Evolutionary conservation across 2,329 filamentous ascomycete genomes (phyloP).

Genomic region (Calonectria pteridis): DNA sequence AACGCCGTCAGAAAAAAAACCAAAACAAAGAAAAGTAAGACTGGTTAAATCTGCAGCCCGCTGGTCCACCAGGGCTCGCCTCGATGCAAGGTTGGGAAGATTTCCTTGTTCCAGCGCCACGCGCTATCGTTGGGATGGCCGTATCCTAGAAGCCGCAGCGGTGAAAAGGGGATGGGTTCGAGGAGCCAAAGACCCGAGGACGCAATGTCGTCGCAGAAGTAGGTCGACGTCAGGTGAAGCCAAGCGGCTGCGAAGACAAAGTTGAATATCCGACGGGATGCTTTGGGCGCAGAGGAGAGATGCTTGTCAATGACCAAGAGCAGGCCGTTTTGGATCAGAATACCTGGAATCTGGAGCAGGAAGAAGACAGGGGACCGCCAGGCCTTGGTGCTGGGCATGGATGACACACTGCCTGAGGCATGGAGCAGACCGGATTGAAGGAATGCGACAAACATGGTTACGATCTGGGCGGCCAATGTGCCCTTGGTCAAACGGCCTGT

Average conservation of each 20-base stretch:
- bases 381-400: slow-evolving; percentile 65
- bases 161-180: slow-evolving; percentile 84
- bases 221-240: slow-evolving; percentile 74
- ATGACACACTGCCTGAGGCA: slow-evolving; percentile 75
- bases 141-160: slow-evolving; percentile 74
- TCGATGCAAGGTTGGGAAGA: slow-evolving; percentile 67
- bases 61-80: slow-evolving; percentile 73
- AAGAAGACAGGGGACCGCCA: slow-evolving; percentile 78
- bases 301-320: slow-evolving; percentile 48
- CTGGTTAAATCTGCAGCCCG: slow-evolving; percentile 48
- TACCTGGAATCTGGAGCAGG: slow-evolving; percentile 74
- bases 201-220: slow-evolving; percentile 83
- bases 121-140: slow-evolving; percentile 71
- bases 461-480: slow-evolving; percentile 38
- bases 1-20: neutral
- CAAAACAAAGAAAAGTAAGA: neutral
- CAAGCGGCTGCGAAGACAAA: slow-evolving; percentile 72
- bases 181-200: slow-evolving; percentile 81
- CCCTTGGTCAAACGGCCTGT: slow-evolving; percentile 54
- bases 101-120: slow-evolving; percentile 74
- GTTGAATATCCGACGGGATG: slow-evolving; percentile 67
- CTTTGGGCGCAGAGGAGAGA: slow-evolving; percentile 59
- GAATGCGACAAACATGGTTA: slow-evolving; percentile 63
- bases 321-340: slow-evolving; percentile 68
- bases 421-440: slow-evolving; percentile 77